phyloP scores from a whole-genome alignment of 129 eudicot species.

The Logfia minima region DNA sequence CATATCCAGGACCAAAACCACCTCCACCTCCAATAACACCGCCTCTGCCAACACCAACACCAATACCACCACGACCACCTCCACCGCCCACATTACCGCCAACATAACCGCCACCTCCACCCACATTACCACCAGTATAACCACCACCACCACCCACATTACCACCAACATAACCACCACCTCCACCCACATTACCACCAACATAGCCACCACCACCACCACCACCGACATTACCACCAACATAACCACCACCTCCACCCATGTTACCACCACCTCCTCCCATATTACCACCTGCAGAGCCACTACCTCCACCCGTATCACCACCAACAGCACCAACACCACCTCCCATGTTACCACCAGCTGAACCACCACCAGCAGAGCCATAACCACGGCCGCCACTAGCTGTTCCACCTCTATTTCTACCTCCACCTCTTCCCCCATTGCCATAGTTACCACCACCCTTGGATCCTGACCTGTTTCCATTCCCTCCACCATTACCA shows the following conservation, averaged over 20 bases:
- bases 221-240: slow-evolving; percentile 14
- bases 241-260: slow-evolving; percentile 31
- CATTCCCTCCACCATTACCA: slow-evolving; percentile 30
- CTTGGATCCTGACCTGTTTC: slow-evolving; percentile 30
- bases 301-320: slow-evolving; percentile 23
- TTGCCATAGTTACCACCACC: slow-evolving; percentile 18
- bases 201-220: slow-evolving; percentile 4
- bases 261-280: slow-evolving; percentile 27
- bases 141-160: slow-evolving; percentile 31
- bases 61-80: slow-evolving; percentile 13
- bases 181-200: slow-evolving; percentile 23
- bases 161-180: slow-evolving; percentile 22
- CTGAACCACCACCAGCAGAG: slow-evolving; percentile 11
- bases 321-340: slow-evolving; percentile 29
- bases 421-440: slow-evolving; percentile 29
- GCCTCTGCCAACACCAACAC: slow-evolving; percentile 6
- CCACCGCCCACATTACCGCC: background rate
- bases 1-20: slow-evolving; percentile 18
- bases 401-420: slow-evolving; percentile 25
- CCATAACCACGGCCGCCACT: slow-evolving; percentile 24
- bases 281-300: slow-evolving; percentile 25
- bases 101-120: slow-evolving; percentile 19
- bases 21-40: slow-evolving; percentile 19
- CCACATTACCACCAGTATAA: slow-evolving; percentile 12
- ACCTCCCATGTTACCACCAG: slow-evolving; percentile 22